Percentiles rank a stretch among this genome's conserved stretches.
Conservation (phyloP, 208 protist species). For the Acanthamoeba castellanii region DNA sequence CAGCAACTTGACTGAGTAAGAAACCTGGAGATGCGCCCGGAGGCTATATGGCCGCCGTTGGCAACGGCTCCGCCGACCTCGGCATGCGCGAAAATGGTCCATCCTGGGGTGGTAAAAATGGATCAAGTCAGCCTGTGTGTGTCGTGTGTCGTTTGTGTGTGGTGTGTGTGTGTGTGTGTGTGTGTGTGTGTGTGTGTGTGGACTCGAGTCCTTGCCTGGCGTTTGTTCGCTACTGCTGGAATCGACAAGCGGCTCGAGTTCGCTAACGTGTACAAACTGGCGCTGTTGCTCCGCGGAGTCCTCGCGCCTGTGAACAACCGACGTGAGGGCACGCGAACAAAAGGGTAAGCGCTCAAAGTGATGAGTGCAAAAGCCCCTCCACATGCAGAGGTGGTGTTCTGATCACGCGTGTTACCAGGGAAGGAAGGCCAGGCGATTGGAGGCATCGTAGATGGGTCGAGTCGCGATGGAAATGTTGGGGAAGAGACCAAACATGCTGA, state of each 20-base stretch:
- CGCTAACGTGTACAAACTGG: conserved; percentile 50
- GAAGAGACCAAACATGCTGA: conserved; percentile 78
- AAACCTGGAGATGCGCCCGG: conserved; percentile 59
- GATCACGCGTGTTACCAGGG: conserved; percentile 26
- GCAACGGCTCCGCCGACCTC: conserved; percentile 78
- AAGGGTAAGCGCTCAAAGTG: no score
- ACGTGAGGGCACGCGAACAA: neutral
- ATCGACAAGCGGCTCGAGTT: neutral
- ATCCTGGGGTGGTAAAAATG: neutral
- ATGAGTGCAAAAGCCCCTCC: neutral
- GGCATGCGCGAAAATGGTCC: conserved; percentile 82
- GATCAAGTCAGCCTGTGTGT: neutral
- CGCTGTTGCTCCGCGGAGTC: conserved; percentile 66
- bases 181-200: no score
- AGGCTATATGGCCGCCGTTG: conserved; percentile 75
- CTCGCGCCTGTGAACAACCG: conserved; percentile 51
- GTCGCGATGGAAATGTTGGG: conserved; percentile 77
- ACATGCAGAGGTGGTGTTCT: neutral
- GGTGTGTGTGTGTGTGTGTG: no score
- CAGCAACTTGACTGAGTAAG: neutral
- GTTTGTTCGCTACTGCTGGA: neutral
- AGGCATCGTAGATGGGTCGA: conserved; percentile 64
- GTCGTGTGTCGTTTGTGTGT: no score
- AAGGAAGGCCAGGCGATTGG: conserved; percentile 69
- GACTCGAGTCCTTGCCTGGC: neutral